Base-by-base conservation (phyloP, 2,329 filamentous ascomycete genomes). In the Fusarium pseudonygamai region DNA sequence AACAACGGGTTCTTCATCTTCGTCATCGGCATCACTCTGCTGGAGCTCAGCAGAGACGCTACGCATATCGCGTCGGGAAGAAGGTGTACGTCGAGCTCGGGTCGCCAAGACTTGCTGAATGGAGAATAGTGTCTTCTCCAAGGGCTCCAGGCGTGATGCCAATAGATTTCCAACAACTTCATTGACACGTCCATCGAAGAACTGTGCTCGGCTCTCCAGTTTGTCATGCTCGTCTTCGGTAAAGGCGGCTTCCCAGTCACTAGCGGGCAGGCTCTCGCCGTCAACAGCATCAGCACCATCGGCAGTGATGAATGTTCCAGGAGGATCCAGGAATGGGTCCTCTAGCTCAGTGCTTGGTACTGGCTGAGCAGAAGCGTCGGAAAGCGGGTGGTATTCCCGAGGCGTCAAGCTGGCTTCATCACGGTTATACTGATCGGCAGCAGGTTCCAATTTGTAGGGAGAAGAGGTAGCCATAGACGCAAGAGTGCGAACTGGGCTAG, bases 21-120 rank as follows among this genome's bases (percentile, higher is more conserved):
- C 95, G 71, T 97, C 95, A 80, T 98, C 96, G 16, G 96, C 96
- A 83, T 98, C 96, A 79, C 96, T 98, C 67, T 97, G 91, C 53
- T 89, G 87, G 7, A 88, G 79, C 36, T 94, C 93, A n/a, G 86
- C 89, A 52, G 93, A 95, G 45, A 90, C 82, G 80, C 91, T 94
- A 75, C 91, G 89, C 73, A 89, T 86, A 32, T 88, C 87, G 45
- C 87, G 87, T 36, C 88, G 86, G 62, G 86, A 89, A 16, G 90
- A 89, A 32, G 86, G 84, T 20, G 87, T 85, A 61, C 86, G 86
- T 36, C 85, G 85, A 34, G 89, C 86, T 75, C 92, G 85, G 47
- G 86, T 84, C 24, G 86, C 86, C 61, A 97, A 82, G 7, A 90
- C 90, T 62, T 92, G 86, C 75, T 96, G 93, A 45, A 98, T 97